A percentile compares a stretch with the other conserved stretches of the same genome.
phyloP scores from a whole-genome alignment of 768 basidiomycete genomes.

The Paxillus involutus region DNA sequence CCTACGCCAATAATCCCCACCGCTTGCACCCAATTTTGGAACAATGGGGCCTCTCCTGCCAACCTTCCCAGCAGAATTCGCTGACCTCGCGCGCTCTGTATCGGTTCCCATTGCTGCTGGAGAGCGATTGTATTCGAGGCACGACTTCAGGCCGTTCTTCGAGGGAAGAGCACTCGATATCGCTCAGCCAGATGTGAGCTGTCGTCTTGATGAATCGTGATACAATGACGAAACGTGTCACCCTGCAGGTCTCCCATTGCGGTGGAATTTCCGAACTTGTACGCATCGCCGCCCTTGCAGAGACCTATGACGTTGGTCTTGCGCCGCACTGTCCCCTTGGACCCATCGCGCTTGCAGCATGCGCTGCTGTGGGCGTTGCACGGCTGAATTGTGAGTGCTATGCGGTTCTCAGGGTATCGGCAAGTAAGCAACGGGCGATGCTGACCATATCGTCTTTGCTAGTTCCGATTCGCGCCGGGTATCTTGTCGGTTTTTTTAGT shows the following conservation, averaged over 20 bases:
- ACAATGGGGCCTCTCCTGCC: slow-evolving; percentile 43
- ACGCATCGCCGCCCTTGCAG: slow-evolving; percentile 53
- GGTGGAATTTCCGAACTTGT: slow-evolving; percentile 61
- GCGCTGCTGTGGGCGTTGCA: slow-evolving; percentile 58
- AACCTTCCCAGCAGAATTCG: slow-evolving; percentile 59
- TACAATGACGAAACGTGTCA: background rate
- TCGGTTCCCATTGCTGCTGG: slow-evolving; percentile 64
- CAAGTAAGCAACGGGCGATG: no score
- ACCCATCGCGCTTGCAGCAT: slow-evolving; percentile 52
- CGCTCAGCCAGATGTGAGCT: slow-evolving; percentile 62
- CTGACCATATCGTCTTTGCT: no score
- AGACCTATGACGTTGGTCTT: slow-evolving; percentile 42
- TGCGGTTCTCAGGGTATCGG: no score
- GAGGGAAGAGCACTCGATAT: slow-evolving; percentile 66
- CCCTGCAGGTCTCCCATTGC: slow-evolving; percentile 50
- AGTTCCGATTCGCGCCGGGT: no score
- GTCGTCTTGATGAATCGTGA: background rate
- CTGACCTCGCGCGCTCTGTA: slow-evolving; percentile 52
- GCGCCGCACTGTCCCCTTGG: slow-evolving; percentile 76
- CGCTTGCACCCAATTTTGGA: background rate
- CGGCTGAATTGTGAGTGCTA: slow-evolving; percentile 55
- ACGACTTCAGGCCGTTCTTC: slow-evolving; percentile 65
- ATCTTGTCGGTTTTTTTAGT: no score
- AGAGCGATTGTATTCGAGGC: slow-evolving; percentile 61
- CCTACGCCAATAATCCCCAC: background rate